Percentiles rank a stretch among this genome's conserved stretches.
Evolutionary conservation across 2,329 filamentous ascomycete genomes (phyloP).

Genomic region (Shiraia sp.): DNA sequence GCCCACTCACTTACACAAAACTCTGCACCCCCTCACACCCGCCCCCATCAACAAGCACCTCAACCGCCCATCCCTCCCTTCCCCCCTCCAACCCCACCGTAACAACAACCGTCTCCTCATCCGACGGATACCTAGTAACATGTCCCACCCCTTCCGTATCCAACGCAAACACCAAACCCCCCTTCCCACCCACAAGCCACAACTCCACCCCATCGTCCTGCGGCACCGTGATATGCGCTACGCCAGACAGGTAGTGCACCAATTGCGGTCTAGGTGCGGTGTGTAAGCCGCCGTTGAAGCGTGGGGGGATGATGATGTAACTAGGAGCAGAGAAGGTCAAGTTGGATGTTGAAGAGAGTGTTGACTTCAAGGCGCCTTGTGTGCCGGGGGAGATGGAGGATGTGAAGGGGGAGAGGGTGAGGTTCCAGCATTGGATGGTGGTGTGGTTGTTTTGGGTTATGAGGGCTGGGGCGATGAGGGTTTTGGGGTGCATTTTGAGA

Average conservation of each 20-base stretch:
- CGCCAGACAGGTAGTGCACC: constrained; percentile 38
- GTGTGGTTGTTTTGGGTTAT: constrained; percentile 39
- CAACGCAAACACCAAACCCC: constrained; percentile 36
- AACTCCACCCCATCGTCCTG: constrained; percentile 22
- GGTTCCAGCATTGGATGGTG: constrained; percentile 41
- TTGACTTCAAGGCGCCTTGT: constrained; percentile 22
- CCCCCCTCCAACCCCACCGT: constrained; percentile 32
- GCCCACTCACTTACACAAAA: constrained; percentile 10
- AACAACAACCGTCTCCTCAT: constrained; percentile 34
- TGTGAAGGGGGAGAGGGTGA: constrained; percentile 30
- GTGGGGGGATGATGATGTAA: constrained; percentile 38
- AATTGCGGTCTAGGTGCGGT: constrained; percentile 40
- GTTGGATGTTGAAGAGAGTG: constrained; percentile 25
- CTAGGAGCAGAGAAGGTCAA: constrained; percentile 26
- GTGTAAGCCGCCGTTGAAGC: constrained; percentile 39
- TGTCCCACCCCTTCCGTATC: constrained; percentile 40
- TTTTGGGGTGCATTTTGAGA: constrained; percentile 12
- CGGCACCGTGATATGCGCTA: constrained; percentile 39
- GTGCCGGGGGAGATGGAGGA: constrained; percentile 32
- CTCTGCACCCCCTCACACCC: constrained; percentile 12
- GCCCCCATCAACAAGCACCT: constrained; percentile 20
- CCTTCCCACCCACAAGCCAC: constrained; percentile 39
- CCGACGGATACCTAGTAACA: constrained; percentile 35
- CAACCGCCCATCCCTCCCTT: constrained; percentile 23
- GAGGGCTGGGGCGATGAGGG: constrained; percentile 37